Base-by-base conservation (phyloP, 176 grass and related monocot species). In the Saccharum officinarum region DNA sequence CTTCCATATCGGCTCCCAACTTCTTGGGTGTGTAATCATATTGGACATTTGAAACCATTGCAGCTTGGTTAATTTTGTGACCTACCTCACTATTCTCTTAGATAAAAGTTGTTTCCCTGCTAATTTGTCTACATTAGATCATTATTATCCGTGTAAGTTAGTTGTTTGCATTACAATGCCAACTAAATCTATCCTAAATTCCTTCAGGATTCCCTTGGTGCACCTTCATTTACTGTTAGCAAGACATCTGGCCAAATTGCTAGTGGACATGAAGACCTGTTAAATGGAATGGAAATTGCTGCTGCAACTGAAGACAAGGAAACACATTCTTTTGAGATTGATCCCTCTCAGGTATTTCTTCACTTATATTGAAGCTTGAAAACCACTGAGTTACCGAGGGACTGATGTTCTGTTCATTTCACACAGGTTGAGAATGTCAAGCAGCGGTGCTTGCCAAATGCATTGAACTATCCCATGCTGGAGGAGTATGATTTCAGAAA, bases 401-500 rank as follows among this genome's bases (percentile, higher is more conserved):
- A 50, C 60, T 74, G 75, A 73, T 68, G 37, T 68, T 79, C 40
- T 23, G 49, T 86, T 72, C 22, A 73, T 76, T 63, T 55, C 64
- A 46, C 86, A 52, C 69, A 97, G 94, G 94, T 97, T 89, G 94
- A 97, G 89, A 97, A 86, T 28, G 94, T 97, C 34, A 94, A 97
- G 81, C 94, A 97, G 70, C 82, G 87, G 25, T 97, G 94, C 78
- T 92, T 97, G 80, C 94, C 94, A 28, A 97, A 94, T 94, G 94
- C 91, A 73, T 80, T 97, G 75, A 97, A 97, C 84, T 97, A 89
- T 15, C 94, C 94, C 46, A 97, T 97, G 94, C 84, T 97, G 40
- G 94, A 97, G 87, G 94, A 97, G 79, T 97, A 97, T 82, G 94
- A 97, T 92, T 97, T 97, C 82, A 92, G 94, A 85, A 97, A 97